phyloP scores from a whole-genome alignment of 2,329 filamentous ascomycete species.

The Alternaria burnsii region DNA sequence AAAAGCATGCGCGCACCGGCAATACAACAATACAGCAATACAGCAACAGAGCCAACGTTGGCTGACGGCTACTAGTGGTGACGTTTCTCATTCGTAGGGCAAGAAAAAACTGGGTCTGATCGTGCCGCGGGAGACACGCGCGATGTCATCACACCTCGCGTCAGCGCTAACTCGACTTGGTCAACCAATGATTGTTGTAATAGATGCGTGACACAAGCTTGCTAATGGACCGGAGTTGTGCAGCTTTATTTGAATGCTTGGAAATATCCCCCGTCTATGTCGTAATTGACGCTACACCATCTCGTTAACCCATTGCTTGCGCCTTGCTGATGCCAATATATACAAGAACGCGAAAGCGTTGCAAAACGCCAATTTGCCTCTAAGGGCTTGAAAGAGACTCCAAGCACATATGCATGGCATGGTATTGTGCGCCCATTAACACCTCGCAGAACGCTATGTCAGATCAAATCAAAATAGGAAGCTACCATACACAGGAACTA shows the following conservation, averaged over 20 bases:
- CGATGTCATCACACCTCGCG: slow-evolving; percentile 43
- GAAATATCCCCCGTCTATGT: neutral
- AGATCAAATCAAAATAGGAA: neutral
- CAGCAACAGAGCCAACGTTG: neutral
- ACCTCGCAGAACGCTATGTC: slow-evolving; percentile 16
- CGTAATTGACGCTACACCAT: neutral
- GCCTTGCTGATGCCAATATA: slow-evolving; percentile 3
- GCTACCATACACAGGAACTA: slow-evolving; percentile 1
- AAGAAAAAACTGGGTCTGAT: slow-evolving; percentile 14
- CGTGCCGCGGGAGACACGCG: slow-evolving; percentile 6
- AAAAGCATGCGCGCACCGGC: neutral
- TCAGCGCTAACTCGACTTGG: slow-evolving; percentile 25
- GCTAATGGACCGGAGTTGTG: neutral
- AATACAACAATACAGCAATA: slow-evolving; percentile 4
- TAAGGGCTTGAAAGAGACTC: neutral
- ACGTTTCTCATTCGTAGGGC: slow-evolving; percentile 28
- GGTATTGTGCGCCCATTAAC: slow-evolving; percentile 7
- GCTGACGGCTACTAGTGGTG: slow-evolving; percentile 9
- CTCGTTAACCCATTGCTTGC: neutral
- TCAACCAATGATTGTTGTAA: slow-evolving; percentile 1
- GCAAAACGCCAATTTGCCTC: slow-evolving; percentile 6
- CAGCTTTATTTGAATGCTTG: neutral
- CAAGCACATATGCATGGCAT: slow-evolving; percentile 14
- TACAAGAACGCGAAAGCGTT: slow-evolving; percentile 1
- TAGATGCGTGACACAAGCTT: neutral